A percentile compares a stretch with the other conserved stretches of the same genome.
Conservation (phyloP, 306 rosid species). For the Styphnolobium japonicum region DNA sequence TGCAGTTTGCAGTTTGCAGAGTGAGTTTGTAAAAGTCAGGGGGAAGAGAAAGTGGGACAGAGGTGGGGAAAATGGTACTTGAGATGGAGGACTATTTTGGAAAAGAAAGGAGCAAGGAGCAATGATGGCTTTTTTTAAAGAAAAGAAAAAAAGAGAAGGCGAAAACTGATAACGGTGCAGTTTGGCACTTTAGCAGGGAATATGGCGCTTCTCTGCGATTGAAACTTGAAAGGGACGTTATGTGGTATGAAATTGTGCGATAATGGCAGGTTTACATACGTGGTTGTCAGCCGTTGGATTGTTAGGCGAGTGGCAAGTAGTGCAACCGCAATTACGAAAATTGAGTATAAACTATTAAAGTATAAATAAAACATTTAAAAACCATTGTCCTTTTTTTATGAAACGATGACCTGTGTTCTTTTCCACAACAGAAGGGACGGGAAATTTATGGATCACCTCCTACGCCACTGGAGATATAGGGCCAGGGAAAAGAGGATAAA, state of each 20-base stretch:
- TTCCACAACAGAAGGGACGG: no score
- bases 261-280: slow-evolving; percentile 7
- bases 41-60: background rate
- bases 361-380: no score
- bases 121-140: background rate
- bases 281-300: slow-evolving; percentile 20
- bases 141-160: background rate
- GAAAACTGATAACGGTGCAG: background rate
- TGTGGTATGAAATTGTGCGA: background rate
- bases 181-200: no score
- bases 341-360: no score
- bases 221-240: background rate
- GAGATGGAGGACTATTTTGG: background rate
- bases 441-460: background rate
- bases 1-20: background rate
- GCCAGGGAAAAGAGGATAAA: no score
- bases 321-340: background rate
- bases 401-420: no score
- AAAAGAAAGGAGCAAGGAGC: no score
- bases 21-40: background rate
- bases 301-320: background rate
- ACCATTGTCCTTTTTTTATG: background rate
- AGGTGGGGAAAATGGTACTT: background rate
- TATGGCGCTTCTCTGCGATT: background rate
- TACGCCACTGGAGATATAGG: no score